phyloP scores from a whole-genome alignment of 352 stramenopile species.

The Globisporangium cederbergense region DNA sequence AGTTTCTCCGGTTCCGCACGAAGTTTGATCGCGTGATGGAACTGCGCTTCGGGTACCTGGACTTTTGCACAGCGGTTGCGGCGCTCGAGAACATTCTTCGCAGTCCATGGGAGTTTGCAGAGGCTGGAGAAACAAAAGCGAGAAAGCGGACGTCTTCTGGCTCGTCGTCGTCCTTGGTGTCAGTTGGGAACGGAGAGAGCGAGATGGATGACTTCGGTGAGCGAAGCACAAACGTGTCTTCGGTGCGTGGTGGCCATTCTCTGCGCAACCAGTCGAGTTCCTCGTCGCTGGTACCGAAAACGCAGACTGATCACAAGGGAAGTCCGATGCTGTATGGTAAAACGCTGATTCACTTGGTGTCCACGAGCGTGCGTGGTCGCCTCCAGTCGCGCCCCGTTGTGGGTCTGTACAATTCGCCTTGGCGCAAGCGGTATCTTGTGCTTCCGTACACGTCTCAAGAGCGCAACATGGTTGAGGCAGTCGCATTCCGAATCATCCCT shows the following conservation, averaged over 20 bases:
- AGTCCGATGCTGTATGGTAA: conserved; percentile 52
- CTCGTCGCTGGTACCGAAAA: conserved; percentile 16
- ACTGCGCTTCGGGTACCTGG: conserved; percentile 80
- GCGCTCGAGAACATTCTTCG: conserved; percentile 58
- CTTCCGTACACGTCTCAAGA: conserved; percentile 72
- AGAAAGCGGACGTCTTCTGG: conserved; percentile 43
- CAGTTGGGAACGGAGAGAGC: conserved; percentile 27
- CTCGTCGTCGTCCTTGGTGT: conserved; percentile 51
- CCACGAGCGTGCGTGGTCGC: conserved; percentile 65
- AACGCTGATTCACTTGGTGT: conserved; percentile 73
- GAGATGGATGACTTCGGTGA: conserved; percentile 28
- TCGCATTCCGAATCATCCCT: conserved; percentile 73
- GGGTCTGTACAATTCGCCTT: conserved; percentile 76
- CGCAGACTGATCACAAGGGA: conserved; percentile 23
- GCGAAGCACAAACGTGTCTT: conserved; percentile 23
- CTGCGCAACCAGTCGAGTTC: conserved; percentile 11
- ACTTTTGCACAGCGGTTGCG: conserved; percentile 66
- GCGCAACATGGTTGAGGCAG: conserved; percentile 60
- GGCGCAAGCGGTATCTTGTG: conserved; percentile 81
- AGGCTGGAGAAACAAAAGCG: neutral
- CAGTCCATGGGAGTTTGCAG: conserved; percentile 19
- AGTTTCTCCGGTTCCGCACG: conserved; percentile 61
- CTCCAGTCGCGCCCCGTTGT: conserved; percentile 71
- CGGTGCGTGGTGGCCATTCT: conserved; percentile 16
- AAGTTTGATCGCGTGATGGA: conserved; percentile 79